These are phyloP conservation scores for Colletotrichum spinosum DNA, from an alignment of 2,329 filamentous ascomycete genomes.

Conservation along the genomic window DNA sequence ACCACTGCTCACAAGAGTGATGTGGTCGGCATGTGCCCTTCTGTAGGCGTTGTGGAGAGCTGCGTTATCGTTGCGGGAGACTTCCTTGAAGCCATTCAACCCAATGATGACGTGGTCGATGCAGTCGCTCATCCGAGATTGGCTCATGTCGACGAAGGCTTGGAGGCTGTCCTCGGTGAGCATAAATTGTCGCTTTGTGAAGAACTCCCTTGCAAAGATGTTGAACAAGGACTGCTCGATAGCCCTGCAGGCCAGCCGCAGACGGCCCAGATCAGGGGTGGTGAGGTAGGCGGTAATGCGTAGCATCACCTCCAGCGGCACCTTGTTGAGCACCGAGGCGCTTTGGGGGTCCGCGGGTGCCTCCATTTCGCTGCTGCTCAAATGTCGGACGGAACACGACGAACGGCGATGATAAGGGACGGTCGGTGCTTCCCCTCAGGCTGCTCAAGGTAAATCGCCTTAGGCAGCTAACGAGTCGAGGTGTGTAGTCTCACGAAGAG, in stretches of 20 bases:
- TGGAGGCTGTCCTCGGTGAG: constrained; percentile 67
- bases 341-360: constrained; percentile 2
- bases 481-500: background rate
- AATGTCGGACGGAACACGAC: too few relatives aligned
- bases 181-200: constrained; percentile 75
- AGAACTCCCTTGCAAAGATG: constrained; percentile 71
- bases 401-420: too few relatives aligned
- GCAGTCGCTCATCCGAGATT: constrained; percentile 52
- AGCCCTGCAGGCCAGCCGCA: constrained; percentile 67
- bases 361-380: background rate
- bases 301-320: constrained; percentile 70
- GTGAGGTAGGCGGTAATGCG: constrained; percentile 64
- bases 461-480: background rate
- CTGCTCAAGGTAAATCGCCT: too few relatives aligned
- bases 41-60: constrained; percentile 35
- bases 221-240: constrained; percentile 66
- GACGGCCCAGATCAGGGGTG: constrained; percentile 64
- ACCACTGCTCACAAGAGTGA: constrained; percentile 55
- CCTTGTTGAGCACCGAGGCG: constrained; percentile 42
- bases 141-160: constrained; percentile 64
- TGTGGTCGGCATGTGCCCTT: constrained; percentile 40
- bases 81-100: constrained; percentile 47
- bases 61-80: constrained; percentile 26
- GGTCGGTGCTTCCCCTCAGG: too few relatives aligned
- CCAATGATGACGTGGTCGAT: constrained; percentile 63